Base-by-base conservation (phyloP, 768 basidiomycete genomes). In the Termitomyces bulborhizus region DNA sequence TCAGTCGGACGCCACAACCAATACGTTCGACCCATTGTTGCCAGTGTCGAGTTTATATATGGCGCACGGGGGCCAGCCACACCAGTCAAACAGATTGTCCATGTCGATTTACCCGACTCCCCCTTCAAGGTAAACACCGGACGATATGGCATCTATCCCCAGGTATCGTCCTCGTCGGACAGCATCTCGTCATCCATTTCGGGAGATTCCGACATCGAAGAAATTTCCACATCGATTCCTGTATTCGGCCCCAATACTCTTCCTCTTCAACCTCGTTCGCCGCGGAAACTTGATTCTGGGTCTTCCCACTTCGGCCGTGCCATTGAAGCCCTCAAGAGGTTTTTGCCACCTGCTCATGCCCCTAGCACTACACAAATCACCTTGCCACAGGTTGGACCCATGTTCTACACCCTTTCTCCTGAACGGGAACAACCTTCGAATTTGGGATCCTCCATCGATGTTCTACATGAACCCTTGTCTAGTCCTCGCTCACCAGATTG, bases 1-100 rank as follows among this genome's bases (percentile, higher is more conserved):
- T 71, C 77, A 5, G 89, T 92, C 1, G 85, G 83, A 37, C 78
- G 79, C 57, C 79, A 81, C 46, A 76, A 78, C 24, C 80, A 80
- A 51, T 69, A 76, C 27, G 88, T 90, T 31, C 73, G 74, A 3
- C 88, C 88, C 12, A 73, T 90, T 41, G 78, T 80, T 24, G 84
- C 73, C 42, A 76, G 80, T 26, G 76, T 89, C 36, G 78, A 84
- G 66, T 69, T 90, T 39, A 58, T 84, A 44, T 69, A 78, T 39
- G 57, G 50, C 43, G 40, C 53, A 37, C 46, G 47, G 49, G 29
- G 53, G 54, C 64, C 70, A 42, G 54, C 71, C 53, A 27, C 50
- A 5, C 46, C 59, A 39, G 71, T 53, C 59, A 75, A 43, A 65
- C 71, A 54, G 57, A 41, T 31, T 16, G 45, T 26, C 16, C 57